Evolutionary conservation across 345 rosid species (phyloP).

Genomic region (Psidium guajava): DNA sequence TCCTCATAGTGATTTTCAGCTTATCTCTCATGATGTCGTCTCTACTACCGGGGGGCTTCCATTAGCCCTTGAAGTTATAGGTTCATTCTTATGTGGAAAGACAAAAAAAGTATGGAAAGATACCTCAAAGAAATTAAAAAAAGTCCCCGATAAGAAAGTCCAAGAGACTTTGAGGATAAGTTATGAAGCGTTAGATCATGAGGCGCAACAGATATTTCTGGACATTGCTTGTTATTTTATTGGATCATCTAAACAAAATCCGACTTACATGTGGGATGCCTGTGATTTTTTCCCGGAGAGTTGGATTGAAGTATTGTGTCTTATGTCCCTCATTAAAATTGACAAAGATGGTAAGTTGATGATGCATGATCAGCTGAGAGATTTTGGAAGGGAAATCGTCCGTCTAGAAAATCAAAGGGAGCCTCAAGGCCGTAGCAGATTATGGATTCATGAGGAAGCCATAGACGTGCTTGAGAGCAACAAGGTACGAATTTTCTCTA

Average conservation of each 20-base stretch:
- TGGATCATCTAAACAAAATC: not conserved
- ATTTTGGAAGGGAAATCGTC: not conserved
- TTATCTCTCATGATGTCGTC: not conserved
- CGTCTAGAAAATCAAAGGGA: not conserved
- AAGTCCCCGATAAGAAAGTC: not conserved
- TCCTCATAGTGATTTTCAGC: accelerated
- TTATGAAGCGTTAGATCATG: not conserved
- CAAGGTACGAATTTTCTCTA: not conserved
- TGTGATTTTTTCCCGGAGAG: not conserved
- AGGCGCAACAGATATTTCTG: not conserved
- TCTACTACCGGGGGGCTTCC: not conserved
- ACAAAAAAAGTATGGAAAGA: not conserved
- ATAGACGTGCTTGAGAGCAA: not conserved
- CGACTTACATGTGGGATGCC: not conserved
- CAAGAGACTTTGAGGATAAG: not conserved
- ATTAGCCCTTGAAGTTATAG: not conserved
- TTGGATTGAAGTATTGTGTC: not conserved
- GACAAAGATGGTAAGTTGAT: not conserved
- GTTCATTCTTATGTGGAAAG: not conserved
- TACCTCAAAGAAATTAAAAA: not conserved
- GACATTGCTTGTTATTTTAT: not conserved
- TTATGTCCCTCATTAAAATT: not conserved
- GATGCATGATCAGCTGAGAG: not conserved
- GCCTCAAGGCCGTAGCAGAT: not conserved
- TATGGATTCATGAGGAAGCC: not conserved